Evolutionary conservation across 2,329 filamentous ascomycete species (phyloP).

Genomic region (Aspergillus nomiae): DNA sequence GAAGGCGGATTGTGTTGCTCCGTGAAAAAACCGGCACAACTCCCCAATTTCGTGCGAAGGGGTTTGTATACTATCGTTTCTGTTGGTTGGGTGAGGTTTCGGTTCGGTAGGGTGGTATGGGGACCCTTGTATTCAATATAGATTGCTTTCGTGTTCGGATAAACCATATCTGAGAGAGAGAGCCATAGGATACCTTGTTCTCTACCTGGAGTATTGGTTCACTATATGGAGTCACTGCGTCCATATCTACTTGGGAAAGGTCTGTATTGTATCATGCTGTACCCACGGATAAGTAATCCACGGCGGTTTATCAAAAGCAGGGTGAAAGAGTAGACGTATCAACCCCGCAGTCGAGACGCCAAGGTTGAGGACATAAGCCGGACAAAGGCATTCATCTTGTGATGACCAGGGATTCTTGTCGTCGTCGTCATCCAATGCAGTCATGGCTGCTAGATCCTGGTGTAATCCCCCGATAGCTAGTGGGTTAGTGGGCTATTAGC

Average conservation of each 20-base stretch:
- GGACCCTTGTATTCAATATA: not conserved
- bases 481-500: not conserved
- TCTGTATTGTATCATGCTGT: not conserved
- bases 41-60: not conserved
- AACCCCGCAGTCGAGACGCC: slow-evolving; percentile 1
- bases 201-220: not conserved
- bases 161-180: not conserved
- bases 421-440: slow-evolving; percentile 2
- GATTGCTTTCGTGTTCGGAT: not conserved
- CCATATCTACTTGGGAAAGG: not conserved
- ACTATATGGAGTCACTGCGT: not conserved
- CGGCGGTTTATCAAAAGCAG: not conserved
- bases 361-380: not conserved
- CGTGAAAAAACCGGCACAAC: too few species aligned
- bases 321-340: slow-evolving; percentile 1
- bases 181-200: not conserved
- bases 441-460: not conserved
- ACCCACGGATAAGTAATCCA: not conserved
- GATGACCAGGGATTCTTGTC: not conserved
- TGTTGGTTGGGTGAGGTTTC: not conserved
- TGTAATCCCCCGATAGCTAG: not conserved
- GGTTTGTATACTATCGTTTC: not conserved
- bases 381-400: not conserved
- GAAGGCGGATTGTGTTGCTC: not conserved
- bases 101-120: too few species aligned